Conservation (phyloP, 371 early-diverging fungal genomes). For the Apophysomyces ossiformis region DNA sequence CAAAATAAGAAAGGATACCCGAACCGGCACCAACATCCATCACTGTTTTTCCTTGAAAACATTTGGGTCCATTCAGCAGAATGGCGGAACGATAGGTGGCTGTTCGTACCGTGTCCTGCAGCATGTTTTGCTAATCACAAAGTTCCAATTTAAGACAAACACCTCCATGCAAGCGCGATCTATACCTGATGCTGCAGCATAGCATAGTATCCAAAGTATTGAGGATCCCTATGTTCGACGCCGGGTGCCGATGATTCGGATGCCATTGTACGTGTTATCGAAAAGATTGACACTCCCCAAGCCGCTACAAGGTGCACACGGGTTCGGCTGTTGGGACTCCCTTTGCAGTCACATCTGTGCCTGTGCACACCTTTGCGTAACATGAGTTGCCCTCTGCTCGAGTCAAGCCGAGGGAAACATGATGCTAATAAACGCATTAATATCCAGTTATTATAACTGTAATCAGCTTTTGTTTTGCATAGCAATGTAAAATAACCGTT, state of each 20-base stretch:
- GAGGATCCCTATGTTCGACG: conserved; percentile 74
- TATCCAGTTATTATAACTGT: too few relatives aligned
- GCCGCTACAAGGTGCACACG: too few relatives aligned
- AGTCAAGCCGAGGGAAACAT: too few relatives aligned
- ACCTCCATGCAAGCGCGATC: too few relatives aligned
- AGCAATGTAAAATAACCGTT: too few relatives aligned
- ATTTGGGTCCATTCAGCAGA: conserved; percentile 68
- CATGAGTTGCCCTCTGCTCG: too few relatives aligned
- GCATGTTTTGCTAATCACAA: conserved; percentile 91
- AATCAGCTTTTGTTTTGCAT: too few relatives aligned
- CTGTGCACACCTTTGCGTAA: too few relatives aligned
- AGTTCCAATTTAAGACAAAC: background rate
- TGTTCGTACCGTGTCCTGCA: conserved; percentile 93
- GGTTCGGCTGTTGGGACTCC: too few relatives aligned
- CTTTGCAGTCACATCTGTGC: too few relatives aligned
- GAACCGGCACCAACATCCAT: conserved; percentile 97
- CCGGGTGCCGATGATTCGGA: conserved; percentile 37
- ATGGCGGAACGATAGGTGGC: conserved; percentile 95
- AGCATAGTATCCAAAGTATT: conserved; percentile 94
- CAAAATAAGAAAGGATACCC: conserved; percentile 95
- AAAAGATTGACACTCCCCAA: background rate
- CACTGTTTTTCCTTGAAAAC: conserved; percentile 81
- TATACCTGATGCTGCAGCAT: conserved; percentile 94
- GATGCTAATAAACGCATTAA: too few relatives aligned
- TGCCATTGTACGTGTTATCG: conserved; percentile 7